Conservation (phyloP, 2,329 filamentous ascomycete genomes). For the Chrysosporium queenslandicum region DNA sequence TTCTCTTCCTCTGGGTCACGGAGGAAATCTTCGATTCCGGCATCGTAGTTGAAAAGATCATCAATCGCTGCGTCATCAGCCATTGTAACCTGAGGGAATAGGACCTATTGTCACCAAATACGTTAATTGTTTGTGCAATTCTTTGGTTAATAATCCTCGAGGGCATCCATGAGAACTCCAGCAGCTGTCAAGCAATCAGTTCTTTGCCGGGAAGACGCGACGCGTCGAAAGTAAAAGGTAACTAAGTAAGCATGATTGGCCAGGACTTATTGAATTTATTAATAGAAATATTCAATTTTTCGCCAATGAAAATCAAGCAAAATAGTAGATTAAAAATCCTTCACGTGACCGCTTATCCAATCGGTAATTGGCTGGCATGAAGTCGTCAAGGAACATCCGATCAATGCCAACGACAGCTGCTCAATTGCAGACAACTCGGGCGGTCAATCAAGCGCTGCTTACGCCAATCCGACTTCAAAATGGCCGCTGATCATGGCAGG, state of each 20-base stretch:
- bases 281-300: background rate
- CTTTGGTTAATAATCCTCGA: too few relatives aligned
- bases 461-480: conserved; percentile 17
- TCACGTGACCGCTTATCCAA: background rate
- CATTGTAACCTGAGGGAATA: background rate
- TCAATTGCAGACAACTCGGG: conserved; percentile 2
- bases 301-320: background rate
- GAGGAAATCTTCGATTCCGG: conserved; percentile 45
- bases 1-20: conserved; percentile 25
- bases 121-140: too few relatives aligned
- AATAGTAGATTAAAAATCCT: background rate
- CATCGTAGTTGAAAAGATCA: conserved; percentile 67
- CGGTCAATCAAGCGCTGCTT: background rate
- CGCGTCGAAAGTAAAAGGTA: background rate
- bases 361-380: background rate
- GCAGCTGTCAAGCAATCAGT: background rate
- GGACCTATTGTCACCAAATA: background rate
- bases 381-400: conserved; percentile 1
- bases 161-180: background rate
- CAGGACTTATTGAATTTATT: background rate
- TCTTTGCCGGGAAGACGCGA: conserved; percentile 3
- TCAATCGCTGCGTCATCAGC: conserved; percentile 40
- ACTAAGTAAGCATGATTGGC: background rate
- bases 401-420: background rate
- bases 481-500: conserved; percentile 33